A percentile compares a stretch with the other conserved stretches of the same genome.
phyloP scores from a whole-genome alignment of 2,329 filamentous ascomycete species.

The Chaetomium sp. region DNA sequence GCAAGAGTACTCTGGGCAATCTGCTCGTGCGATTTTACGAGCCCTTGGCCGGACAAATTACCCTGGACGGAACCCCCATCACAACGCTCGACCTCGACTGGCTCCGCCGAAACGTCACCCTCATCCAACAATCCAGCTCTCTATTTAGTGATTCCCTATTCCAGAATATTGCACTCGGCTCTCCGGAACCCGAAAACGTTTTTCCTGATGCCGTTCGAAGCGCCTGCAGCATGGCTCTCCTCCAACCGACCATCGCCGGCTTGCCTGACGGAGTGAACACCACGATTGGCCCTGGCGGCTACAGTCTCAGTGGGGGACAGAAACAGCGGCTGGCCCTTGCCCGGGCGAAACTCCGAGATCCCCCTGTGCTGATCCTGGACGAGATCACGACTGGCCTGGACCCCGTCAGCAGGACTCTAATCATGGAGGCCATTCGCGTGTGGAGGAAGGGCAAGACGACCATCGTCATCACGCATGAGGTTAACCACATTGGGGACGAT shows the following conservation, averaged over 20 bases:
- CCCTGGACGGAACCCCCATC: slow-evolving; percentile 67
- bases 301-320: slow-evolving; percentile 80
- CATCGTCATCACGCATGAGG: slow-evolving; percentile 90
- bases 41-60: slow-evolving; percentile 64
- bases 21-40: slow-evolving; percentile 78
- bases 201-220: slow-evolving; percentile 57
- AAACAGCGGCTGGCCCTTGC: slow-evolving; percentile 80
- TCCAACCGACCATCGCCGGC: slow-evolving; percentile 66
- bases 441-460: slow-evolving; percentile 86
- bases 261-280: slow-evolving; percentile 75
- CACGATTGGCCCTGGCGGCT: slow-evolving; percentile 67
- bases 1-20: slow-evolving; percentile 86
- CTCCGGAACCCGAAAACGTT: slow-evolving; percentile 50
- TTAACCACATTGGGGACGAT: slow-evolving; percentile 68
- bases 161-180: slow-evolving; percentile 76
- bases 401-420: slow-evolving; percentile 63
- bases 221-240: slow-evolving; percentile 67
- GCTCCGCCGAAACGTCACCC: slow-evolving; percentile 74
- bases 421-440: slow-evolving; percentile 73
- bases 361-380: slow-evolving; percentile 81
- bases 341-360: slow-evolving; percentile 73
- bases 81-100: slow-evolving; percentile 66
- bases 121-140: slow-evolving; percentile 80
- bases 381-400: slow-evolving; percentile 88
- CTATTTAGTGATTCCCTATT: slow-evolving; percentile 81